These are phyloP conservation scores for Cystobasidium onofrii DNA, from an alignment of 768 basidiomycete genomes.

Conservation along the genomic window DNA sequence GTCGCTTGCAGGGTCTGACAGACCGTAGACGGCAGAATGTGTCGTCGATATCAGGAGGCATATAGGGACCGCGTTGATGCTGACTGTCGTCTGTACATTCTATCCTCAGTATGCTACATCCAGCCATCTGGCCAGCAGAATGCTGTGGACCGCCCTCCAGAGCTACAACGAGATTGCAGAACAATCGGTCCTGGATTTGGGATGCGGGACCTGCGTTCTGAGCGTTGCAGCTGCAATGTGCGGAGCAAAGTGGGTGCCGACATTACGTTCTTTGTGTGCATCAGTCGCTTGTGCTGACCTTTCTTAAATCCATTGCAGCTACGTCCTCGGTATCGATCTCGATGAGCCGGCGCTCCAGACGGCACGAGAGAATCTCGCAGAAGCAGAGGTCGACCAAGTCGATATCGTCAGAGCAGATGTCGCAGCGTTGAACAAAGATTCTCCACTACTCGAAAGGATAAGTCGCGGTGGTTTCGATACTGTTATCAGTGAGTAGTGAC, in stretches of 20 bases:
- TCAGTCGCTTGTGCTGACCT: background rate
- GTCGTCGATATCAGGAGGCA: no score
- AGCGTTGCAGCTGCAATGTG: slow-evolving; percentile 38
- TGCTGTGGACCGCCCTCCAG: slow-evolving; percentile 40
- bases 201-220: slow-evolving; percentile 40
- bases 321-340: slow-evolving; percentile 39
- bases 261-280: background rate
- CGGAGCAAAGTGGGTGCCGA: slow-evolving; percentile 38
- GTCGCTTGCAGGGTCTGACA: background rate
- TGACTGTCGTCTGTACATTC: no score
- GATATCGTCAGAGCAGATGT: slow-evolving; percentile 38
- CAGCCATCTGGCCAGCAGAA: slow-evolving; percentile 39
- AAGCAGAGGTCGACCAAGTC: slow-evolving; percentile 40
- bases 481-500: slow-evolving; percentile 25
- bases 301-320: slow-evolving; percentile 13
- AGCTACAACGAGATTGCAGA: slow-evolving; percentile 41
- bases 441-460: slow-evolving; percentile 23
- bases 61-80: no score
- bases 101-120: slow-evolving; percentile 38
- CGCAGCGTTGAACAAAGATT: background rate
- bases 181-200: slow-evolving; percentile 38
- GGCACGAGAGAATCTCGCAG: slow-evolving; percentile 39
- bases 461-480: slow-evolving; percentile 24
- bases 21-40: background rate
- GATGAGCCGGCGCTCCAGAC: slow-evolving; percentile 38